These are phyloP conservation scores for Tripterygium wilfordii DNA, from an alignment of 177 flowering plant species.

Conservation along the genomic window DNA sequence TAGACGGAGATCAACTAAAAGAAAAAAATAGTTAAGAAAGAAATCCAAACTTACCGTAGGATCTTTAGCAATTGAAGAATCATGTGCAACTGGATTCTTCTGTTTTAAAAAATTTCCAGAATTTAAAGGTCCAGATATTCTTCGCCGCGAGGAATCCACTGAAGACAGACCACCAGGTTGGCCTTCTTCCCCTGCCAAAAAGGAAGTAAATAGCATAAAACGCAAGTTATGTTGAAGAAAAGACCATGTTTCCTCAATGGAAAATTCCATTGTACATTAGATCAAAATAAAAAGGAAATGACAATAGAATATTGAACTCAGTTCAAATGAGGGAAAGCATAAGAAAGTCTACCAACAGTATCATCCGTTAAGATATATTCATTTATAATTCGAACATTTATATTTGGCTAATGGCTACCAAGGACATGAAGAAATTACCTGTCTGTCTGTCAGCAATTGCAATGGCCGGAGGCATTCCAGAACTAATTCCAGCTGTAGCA, in stretches of 20 bases:
- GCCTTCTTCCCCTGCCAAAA: slow-evolving; percentile 57
- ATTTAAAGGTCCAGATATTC: slow-evolving; percentile 34
- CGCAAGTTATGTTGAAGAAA: too few relatives aligned
- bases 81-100: slow-evolving; percentile 45
- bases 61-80: slow-evolving; percentile 33
- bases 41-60: slow-evolving; percentile 25
- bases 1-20: not conserved
- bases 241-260: too few relatives aligned
- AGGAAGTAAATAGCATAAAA: not conserved
- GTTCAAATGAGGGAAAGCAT: too few relatives aligned
- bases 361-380: too few relatives aligned
- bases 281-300: too few relatives aligned
- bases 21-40: not conserved
- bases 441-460: slow-evolving; percentile 51
- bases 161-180: slow-evolving; percentile 50
- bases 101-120: slow-evolving; percentile 38
- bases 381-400: too few relatives aligned
- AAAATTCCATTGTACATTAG: too few relatives aligned
- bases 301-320: too few relatives aligned
- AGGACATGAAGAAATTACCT: slow-evolving; percentile 46
- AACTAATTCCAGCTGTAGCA: slow-evolving; percentile 69
- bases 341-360: too few relatives aligned
- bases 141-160: slow-evolving; percentile 45
- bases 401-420: too few relatives aligned
- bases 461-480: slow-evolving; percentile 57